phyloP scores from a whole-genome alignment of 208 protist species.

The Strigomonas culicis region DNA sequence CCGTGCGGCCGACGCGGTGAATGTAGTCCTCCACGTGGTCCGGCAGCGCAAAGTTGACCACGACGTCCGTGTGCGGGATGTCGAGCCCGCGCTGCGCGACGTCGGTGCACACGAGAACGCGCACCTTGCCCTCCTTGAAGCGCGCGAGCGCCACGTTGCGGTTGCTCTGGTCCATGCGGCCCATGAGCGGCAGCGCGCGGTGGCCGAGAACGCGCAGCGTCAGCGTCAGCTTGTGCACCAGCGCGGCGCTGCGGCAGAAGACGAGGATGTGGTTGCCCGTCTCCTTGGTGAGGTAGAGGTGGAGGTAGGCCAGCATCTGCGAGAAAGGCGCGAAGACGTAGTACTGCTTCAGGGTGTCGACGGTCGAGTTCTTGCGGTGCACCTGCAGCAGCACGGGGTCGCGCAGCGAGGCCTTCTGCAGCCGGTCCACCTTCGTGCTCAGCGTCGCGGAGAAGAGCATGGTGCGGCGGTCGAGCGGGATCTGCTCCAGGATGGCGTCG shows the following conservation, averaged over 20 bases:
- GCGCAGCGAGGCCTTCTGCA: conserved; percentile 96
- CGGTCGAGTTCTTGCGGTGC: conserved; percentile 95
- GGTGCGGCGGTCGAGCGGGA: conserved; percentile 90
- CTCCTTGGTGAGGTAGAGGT: conserved; percentile 86
- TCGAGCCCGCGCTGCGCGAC: conserved; percentile 96
- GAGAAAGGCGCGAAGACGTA: conserved; percentile 97
- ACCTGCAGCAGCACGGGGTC: conserved; percentile 97
- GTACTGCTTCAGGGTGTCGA: conserved; percentile 95
- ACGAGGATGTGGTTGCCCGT: conserved; percentile 90
- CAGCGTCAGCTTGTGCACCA: conserved; percentile 90
- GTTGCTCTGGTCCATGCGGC: conserved; percentile 90
- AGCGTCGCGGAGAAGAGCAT: conserved; percentile 99
- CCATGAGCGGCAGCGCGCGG: conserved; percentile 89
- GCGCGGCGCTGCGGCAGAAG: conserved; percentile 87
- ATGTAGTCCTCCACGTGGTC: conserved; percentile 97
- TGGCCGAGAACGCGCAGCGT: conserved; percentile 89
- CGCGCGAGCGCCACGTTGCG: conserved; percentile 86
- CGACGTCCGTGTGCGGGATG: conserved; percentile 97
- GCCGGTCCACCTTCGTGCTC: conserved; percentile 97
- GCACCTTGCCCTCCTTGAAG: conserved; percentile 89
- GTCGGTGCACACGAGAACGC: conserved; percentile 91
- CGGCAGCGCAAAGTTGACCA: conserved; percentile 98
- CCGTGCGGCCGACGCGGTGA: conserved; percentile 96
- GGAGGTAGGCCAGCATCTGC: conserved; percentile 88
- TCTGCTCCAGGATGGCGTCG: conserved; percentile 93